These are phyloP conservation scores for Anisodus acutangulus DNA, from an alignment of 257 asterid species.

Conservation along the genomic window DNA sequence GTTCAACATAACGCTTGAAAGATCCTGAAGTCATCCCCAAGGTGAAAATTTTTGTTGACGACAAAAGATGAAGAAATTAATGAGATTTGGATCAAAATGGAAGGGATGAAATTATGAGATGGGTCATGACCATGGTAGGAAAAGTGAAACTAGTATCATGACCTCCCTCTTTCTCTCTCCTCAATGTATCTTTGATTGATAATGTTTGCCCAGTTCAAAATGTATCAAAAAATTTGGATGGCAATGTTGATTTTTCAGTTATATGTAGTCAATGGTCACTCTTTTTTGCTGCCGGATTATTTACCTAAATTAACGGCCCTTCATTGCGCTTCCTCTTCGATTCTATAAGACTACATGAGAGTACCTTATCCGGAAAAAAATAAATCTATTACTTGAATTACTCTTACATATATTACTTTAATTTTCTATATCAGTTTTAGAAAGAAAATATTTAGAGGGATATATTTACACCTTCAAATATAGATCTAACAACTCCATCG, in stretches of 20 bases:
- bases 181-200: conserved; percentile 4
- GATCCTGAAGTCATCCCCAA: conserved; percentile 27
- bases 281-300: not conserved
- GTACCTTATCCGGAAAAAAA: not conserved
- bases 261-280: conserved; percentile 1
- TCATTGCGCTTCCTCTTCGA: not conserved
- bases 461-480: not conserved
- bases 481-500: no score
- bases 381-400: not conserved
- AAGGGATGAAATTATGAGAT: no score
- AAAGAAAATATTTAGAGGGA: no score
- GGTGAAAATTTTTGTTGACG: not conserved
- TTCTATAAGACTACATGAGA: not conserved
- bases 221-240: conserved; percentile 19
- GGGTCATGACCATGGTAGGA: conserved; percentile 62
- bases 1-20: conserved; percentile 50
- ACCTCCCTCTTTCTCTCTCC: conserved; percentile 40
- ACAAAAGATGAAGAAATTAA: conserved; percentile 3
- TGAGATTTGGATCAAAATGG: conserved; percentile 32
- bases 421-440: not conserved
- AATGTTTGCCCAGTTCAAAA: not conserved
- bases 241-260: not conserved
- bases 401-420: not conserved
- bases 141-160: conserved; percentile 60
- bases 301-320: not conserved